Evolutionary conservation across 306 rosid genomes (phyloP).

Genomic region (Astragalus glycyphyllos): DNA sequence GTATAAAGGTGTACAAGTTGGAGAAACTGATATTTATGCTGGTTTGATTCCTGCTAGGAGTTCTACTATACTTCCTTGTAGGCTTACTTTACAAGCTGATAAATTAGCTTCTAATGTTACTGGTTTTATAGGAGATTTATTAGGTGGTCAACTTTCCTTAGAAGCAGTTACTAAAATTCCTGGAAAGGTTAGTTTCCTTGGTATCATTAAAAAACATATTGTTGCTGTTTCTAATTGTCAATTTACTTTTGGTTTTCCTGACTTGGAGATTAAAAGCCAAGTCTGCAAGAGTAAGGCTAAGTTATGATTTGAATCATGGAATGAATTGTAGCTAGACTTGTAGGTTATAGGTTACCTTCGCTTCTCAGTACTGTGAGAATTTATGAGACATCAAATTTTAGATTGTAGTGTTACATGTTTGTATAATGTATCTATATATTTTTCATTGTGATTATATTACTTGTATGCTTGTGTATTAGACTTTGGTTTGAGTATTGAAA

Average conservation of each 20-base stretch:
- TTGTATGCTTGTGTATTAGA: slow-evolving; percentile 18
- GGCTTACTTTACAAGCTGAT: slow-evolving; percentile 61
- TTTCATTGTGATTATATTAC: neutral
- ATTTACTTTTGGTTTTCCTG: slow-evolving; percentile 44
- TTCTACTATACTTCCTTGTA: slow-evolving; percentile 42
- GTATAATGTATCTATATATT: neutral
- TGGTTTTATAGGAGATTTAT: slow-evolving; percentile 47
- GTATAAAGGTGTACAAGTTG: slow-evolving; percentile 53
- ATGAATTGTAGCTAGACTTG: too few species aligned
- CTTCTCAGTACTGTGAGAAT: too few species aligned
- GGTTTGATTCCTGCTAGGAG: slow-evolving; percentile 61
- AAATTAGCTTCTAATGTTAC: slow-evolving; percentile 40
- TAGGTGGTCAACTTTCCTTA: slow-evolving; percentile 52
- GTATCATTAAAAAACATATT: slow-evolving; percentile 60
- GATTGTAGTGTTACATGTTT: neutral
- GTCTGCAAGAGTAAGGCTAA: slow-evolving; percentile 60
- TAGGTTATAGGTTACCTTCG: too few species aligned
- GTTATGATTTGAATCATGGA: slow-evolving; percentile 54
- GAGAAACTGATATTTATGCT: slow-evolving; percentile 56
- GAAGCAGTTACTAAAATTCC: slow-evolving; percentile 53
- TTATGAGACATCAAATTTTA: too few species aligned
- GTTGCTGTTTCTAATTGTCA: slow-evolving; percentile 59
- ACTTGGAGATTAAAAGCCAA: slow-evolving; percentile 56
- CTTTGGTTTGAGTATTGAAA: slow-evolving; percentile 30
- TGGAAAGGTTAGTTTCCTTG: slow-evolving; percentile 60